Base-by-base conservation (phyloP, 1,139 yeast genomes). In the Candida mesenterica region DNA sequence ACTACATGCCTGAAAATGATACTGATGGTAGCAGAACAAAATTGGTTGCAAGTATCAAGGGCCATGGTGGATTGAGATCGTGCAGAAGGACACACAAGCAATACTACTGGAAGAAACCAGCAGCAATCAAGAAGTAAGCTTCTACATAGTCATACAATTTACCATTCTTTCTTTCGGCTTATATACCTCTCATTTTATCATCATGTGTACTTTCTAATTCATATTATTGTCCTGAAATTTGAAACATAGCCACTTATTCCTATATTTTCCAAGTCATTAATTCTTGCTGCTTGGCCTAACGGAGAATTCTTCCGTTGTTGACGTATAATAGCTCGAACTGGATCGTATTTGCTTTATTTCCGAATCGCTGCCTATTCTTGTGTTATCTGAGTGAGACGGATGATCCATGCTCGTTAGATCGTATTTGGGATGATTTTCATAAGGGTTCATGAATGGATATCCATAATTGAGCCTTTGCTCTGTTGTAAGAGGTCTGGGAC, bases 1-100 rank as follows among this genome's bases (percentile, higher is more conserved):
- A 88, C 57, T 92, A 92, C 52, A 79, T 84, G 43, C 82, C 90
- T 3, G 97, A 88, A 49, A 74, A 80, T 35, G 98, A 92, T 57
- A 60, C 62, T 24, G 96, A 90, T 54, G 52, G 55, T 22, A 80
- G 79, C 37, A 79, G 98, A 55, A 79, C 78, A 24, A 61, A 61
- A 34, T 63, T 89, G 50, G 95, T 89, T 6, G 76, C 78, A 35
- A 79, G 86, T 37, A 68, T 87, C 39, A 88, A 87, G 51, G 96
- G 96, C 25, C 83, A 82, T 28, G 77, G 84, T 26, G 87, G 88
- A 2, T 70, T 92, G 48, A 76, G 98, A 58, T 78, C 87, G 30
- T 92, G 97, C 61, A 78, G 98, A 65, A 87, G 83, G 63, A 86
- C 88, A 2, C 97, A 90, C 63, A 92, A 92, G 61, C 97, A 92